Conservation (phyloP, 345 rosid species). For the Orychophragmus violaceus region DNA sequence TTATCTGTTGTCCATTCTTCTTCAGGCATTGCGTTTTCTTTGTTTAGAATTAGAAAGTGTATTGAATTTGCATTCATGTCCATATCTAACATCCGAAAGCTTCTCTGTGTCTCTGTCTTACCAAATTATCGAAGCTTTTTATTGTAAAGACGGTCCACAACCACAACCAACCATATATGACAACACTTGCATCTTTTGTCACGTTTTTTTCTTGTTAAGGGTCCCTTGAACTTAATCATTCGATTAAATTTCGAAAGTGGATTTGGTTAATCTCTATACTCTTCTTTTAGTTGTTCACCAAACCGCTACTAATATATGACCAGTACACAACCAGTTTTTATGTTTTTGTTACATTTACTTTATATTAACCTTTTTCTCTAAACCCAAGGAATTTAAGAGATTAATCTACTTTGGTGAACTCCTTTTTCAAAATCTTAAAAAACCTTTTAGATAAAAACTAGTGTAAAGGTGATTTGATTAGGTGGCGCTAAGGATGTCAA, state of each 20-base stretch:
- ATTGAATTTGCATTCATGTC: not conserved
- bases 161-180: not conserved
- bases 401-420: not conserved
- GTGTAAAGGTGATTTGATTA: not conserved
- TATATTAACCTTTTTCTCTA: not conserved
- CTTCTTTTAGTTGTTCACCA: conserved; percentile 22
- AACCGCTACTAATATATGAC: conserved; percentile 4
- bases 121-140: not conserved
- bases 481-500: not conserved
- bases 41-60: not conserved
- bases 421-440: not conserved
- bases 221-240: not conserved
- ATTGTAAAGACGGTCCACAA: not conserved
- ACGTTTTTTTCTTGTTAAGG: no score
- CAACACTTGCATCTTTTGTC: not conserved
- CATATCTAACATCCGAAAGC: not conserved
- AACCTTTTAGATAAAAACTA: not conserved
- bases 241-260: no score
- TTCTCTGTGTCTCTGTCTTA: not conserved
- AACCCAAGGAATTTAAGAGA: not conserved
- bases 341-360: not conserved
- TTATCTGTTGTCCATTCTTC: not conserved
- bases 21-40: not conserved
- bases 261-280: no score
- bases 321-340: conserved; percentile 7